Base-by-base conservation (phyloP, 2,329 filamentous ascomycete species). In the Stachybotrys chartarum region DNA sequence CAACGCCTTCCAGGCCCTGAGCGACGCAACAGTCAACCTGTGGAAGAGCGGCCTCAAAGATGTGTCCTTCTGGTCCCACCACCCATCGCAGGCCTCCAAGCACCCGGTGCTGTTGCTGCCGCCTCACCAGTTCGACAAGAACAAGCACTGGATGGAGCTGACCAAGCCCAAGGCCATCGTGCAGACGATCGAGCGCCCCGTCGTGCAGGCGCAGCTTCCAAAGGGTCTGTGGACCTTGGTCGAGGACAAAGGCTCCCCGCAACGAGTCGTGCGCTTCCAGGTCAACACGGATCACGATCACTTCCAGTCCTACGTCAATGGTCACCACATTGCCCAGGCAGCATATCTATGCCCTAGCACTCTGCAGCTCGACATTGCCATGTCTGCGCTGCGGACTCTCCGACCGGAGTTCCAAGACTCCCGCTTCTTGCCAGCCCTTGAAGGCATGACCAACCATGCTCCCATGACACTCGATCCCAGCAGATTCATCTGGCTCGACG, bases 81-180 rank as follows among this genome's bases (percentile, higher is more conserved):
- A 57, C 16, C 17, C 31, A 3, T 14, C 6, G 0, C 71, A 77
- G 53, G 66, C 56, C 0, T 1, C 16, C 2, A 11, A 50, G 7
- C 52, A 61, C 0, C 60, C 66, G 30, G 42, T 50, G 0, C 57
- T 51, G 0, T 24, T 73, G 4, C 61, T 78, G 0, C 75, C 74
- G 0, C 70, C 73, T 0, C 76, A 76, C 54, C 74, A 76, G 48
- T 77, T 78, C 56, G 72, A 75, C 14, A 68, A 70, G 49, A 51
- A 61, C 0, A 53, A 61, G 0, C 74, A 76, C 52, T 76, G 74
- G 74, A 50, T 76, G 12, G 64, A 71, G 2, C 52, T 70, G 4
- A 71, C 32, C 14, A 6, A 30, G 16, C 44, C 55, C 6, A 7
- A 12, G n/a, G 6, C 18, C 30, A 17, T 30, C 18, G 46, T 8